phyloP scores from a whole-genome alignment of 2,329 filamentous ascomycete species.

The Cordyceps javanica region DNA sequence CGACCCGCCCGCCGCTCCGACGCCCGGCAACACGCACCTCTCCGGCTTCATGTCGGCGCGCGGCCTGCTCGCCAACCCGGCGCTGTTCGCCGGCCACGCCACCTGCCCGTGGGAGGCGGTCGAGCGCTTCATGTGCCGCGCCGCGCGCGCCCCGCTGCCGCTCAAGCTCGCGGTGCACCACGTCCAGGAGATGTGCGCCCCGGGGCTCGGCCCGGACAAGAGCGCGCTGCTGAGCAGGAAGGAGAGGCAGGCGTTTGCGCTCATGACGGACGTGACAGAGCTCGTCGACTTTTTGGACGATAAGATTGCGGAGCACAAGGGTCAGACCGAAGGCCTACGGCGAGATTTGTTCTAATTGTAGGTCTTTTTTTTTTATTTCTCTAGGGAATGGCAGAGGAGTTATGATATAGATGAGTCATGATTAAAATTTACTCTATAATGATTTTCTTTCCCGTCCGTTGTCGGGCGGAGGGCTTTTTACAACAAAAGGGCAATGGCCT shows the following conservation, averaged over 20 bases:
- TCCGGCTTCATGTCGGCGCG: slow-evolving; percentile 65
- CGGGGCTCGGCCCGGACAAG: slow-evolving; percentile 49
- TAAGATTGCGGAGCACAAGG: slow-evolving; percentile 33
- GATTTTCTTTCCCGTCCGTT: too few relatives aligned
- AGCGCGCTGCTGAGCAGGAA: slow-evolving; percentile 47
- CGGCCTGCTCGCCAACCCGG: slow-evolving; percentile 61
- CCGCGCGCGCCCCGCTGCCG: slow-evolving; percentile 51
- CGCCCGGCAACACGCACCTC: slow-evolving; percentile 41
- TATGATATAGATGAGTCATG: not conserved
- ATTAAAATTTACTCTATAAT: not conserved
- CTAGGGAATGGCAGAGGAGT: too few relatives aligned
- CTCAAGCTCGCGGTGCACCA: slow-evolving; percentile 61
- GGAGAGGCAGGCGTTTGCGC: slow-evolving; percentile 46
- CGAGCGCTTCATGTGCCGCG: slow-evolving; percentile 55
- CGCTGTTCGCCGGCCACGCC: slow-evolving; percentile 52
- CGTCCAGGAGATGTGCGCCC: slow-evolving; percentile 58
- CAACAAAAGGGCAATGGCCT: slow-evolving; percentile 30
- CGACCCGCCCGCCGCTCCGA: not conserved
- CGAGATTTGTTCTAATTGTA: slow-evolving; percentile 14
- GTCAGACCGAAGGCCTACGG: slow-evolving; percentile 24
- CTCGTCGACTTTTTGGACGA: slow-evolving; percentile 56
- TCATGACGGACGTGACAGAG: slow-evolving; percentile 47
- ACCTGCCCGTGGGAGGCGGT: slow-evolving; percentile 58
- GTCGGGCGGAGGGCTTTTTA: slow-evolving; percentile 7
- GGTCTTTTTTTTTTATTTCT: too few relatives aligned